Evolutionary conservation across 2,329 filamentous ascomycete genomes (phyloP), one percentile per base, ranked within the genome.

Genomic region (Zasmidium citrigriseum): DNA sequence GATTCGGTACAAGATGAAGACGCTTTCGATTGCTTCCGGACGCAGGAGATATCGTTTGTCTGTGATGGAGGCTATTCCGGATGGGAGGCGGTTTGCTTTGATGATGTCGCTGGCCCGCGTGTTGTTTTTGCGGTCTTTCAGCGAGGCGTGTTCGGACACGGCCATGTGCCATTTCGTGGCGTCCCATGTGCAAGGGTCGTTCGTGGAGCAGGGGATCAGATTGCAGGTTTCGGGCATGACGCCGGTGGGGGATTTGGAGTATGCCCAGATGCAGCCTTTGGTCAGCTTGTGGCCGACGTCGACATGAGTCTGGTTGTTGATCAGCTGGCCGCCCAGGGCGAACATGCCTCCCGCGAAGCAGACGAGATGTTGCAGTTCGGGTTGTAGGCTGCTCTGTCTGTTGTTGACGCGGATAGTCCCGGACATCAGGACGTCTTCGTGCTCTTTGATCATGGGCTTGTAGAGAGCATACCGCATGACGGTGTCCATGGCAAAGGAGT

Each of bases 11-110:
- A 93, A 84, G 69, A 91, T 83, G 73, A 91, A 93, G 3, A 95
- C 84, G 14, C 86, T 89, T 76, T 93, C 90, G 54, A 93, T 91
- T 1, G 89, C 89, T 75, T 93, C 90, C 20, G 89, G 89, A 7
- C 87, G 82, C 46, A 91, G 78, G 25, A 89, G 83, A 68, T 90
- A 90, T 55, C 81, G 80, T 44, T 77, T 74, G 57, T 87, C 83
- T 45, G 76, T 72, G 48, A 88, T 79, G 18, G 77, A 76, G 2
- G 81, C 76, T 70, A 88, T 83, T 20, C 86, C 87, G 4, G 74
- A 75, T 7, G 82, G 80, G 4, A 88, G 66, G 11, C 76, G 77
- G 69, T 70, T 80, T 65, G 75, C 70, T 50, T 74, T 58, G 25
- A 79, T 74, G 18, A 72, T 66, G 20, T 68, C 70, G 20, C 73